Evolutionary conservation across 2,329 filamentous ascomycete genomes (phyloP).

Genomic region (Byssothecium circinans): DNA sequence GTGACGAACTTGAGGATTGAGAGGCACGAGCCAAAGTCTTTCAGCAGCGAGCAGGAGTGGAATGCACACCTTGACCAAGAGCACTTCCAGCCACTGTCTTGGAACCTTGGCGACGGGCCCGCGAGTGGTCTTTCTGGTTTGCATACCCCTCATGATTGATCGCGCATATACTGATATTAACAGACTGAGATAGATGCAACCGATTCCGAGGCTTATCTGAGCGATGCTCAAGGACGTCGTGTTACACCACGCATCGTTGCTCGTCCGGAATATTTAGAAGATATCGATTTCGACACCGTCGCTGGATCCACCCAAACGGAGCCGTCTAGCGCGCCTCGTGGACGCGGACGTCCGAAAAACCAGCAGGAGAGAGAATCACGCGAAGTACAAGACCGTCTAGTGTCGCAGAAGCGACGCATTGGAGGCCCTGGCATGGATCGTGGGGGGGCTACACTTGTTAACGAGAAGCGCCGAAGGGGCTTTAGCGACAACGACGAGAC

Average conservation of each 20-base stretch:
- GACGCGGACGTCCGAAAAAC: slow-evolving; percentile 36
- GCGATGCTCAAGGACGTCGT: slow-evolving; percentile 49
- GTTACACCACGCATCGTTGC: slow-evolving; percentile 50
- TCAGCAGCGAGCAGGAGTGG: slow-evolving; percentile 48
- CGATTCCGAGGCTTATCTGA: slow-evolving; percentile 53
- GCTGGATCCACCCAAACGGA: slow-evolving; percentile 19
- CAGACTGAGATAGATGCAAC: slow-evolving; percentile 33
- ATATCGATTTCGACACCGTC: slow-evolving; percentile 1
- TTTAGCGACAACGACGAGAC: slow-evolving; percentile 56
- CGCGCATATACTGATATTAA: slow-evolving; percentile 19
- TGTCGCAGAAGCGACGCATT: slow-evolving; percentile 53
- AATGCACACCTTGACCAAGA: slow-evolving; percentile 53
- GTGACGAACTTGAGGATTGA: slow-evolving; percentile 27
- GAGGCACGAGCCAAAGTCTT: slow-evolving; percentile 30
- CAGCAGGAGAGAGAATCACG: slow-evolving; percentile 49
- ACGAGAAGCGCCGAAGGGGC: slow-evolving; percentile 52
- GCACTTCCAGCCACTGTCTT: slow-evolving; percentile 59
- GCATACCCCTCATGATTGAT: slow-evolving; percentile 31
- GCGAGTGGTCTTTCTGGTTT: slow-evolving; percentile 59
- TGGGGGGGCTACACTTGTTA: slow-evolving; percentile 57
- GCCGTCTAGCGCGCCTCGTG: slow-evolving; percentile 41
- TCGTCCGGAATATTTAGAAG: slow-evolving; percentile 17
- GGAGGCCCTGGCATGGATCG: slow-evolving; percentile 57
- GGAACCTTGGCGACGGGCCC: slow-evolving; percentile 63
- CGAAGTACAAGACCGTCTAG: slow-evolving; percentile 49